Conservation (phyloP, 768 basidiomycete genomes). For the Mycena chlorophos region DNA sequence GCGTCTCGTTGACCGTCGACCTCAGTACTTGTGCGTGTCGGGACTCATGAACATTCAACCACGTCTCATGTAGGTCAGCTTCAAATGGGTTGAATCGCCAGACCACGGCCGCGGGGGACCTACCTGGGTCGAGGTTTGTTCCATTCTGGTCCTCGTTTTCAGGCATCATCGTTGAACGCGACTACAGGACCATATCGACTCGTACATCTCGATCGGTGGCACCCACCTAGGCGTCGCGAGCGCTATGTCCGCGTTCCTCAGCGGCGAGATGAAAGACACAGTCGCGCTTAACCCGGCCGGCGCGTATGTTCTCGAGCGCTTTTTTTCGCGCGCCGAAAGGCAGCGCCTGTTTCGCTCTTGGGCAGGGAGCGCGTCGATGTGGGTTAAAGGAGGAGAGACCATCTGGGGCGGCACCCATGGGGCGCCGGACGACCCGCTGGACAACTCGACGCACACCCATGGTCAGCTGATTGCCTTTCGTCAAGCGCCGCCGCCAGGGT, state of each 20-base stretch:
- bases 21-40: slow-evolving; percentile 80
- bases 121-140: slow-evolving; percentile 84
- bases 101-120: slow-evolving; percentile 78
- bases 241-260: slow-evolving; percentile 89
- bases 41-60: not conserved
- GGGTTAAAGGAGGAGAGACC: slow-evolving; percentile 88
- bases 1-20: slow-evolving; percentile 6
- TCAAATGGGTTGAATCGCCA: slow-evolving; percentile 96
- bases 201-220: slow-evolving; percentile 81
- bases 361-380: slow-evolving; percentile 92
- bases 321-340: slow-evolving; percentile 89
- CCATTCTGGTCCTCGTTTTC: not conserved
- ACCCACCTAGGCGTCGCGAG: slow-evolving; percentile 90
- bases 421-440: slow-evolving; percentile 83
- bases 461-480: slow-evolving; percentile 86
- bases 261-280: slow-evolving; percentile 84
- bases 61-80: slow-evolving; percentile 42
- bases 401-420: slow-evolving; percentile 78
- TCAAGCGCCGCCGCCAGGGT: slow-evolving; percentile 18
- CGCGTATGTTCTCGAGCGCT: slow-evolving; percentile 78
- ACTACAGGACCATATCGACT: slow-evolving; percentile 75
- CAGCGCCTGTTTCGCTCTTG: slow-evolving; percentile 90
- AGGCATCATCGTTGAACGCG: slow-evolving; percentile 8
- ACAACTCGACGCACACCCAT: slow-evolving; percentile 57
- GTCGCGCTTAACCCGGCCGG: slow-evolving; percentile 83